These are phyloP conservation scores for Plantago coronopus DNA, from an alignment of 305 asterid genomes.

Conservation along the genomic window DNA sequence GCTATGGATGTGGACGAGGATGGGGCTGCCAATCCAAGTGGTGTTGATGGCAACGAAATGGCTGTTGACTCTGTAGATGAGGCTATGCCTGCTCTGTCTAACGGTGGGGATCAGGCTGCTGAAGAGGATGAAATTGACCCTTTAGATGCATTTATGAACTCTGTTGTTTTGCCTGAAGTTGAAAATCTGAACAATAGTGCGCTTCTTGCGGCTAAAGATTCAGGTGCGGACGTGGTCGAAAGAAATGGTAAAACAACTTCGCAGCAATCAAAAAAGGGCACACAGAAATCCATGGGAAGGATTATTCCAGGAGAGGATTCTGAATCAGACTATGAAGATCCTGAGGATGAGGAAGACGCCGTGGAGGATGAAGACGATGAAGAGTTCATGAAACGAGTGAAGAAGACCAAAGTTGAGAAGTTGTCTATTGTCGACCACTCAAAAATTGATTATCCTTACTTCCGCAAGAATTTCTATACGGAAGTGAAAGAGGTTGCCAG, in stretches of 20 bases:
- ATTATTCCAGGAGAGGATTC: constrained; percentile 88
- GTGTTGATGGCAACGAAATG: constrained; percentile 39
- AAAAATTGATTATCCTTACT: constrained; percentile 70
- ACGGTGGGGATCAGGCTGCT: constrained; percentile 32
- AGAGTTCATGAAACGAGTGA: constrained; percentile 87
- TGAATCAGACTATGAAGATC: constrained; percentile 65
- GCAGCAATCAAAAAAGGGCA: constrained; percentile 41
- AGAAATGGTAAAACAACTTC: constrained; percentile 31
- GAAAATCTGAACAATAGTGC: constrained; percentile 52
- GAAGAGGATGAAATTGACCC: constrained; percentile 87
- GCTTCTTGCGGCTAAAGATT: constrained; percentile 33
- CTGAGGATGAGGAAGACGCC: constrained; percentile 54
- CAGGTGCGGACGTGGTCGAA: constrained; percentile 40
- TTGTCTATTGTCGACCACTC: constrained; percentile 83
- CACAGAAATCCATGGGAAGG: constrained; percentile 58
- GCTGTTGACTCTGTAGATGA: constrained; percentile 39
- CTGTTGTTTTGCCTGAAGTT: constrained; percentile 90
- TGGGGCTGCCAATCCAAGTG: constrained; percentile 31
- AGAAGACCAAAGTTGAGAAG: constrained; percentile 93
- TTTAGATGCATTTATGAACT: constrained; percentile 86
- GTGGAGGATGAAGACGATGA: constrained; percentile 91
- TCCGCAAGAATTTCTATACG: constrained; percentile 79
- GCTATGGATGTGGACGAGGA: constrained; percentile 42
- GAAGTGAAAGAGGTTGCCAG: constrained; percentile 78
- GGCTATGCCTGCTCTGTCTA: constrained; percentile 32